Evolutionary conservation across 2,329 filamentous ascomycete species (phyloP), one percentile per base, ranked within the genome.

Genomic region (Colletotrichum caudatum): DNA sequence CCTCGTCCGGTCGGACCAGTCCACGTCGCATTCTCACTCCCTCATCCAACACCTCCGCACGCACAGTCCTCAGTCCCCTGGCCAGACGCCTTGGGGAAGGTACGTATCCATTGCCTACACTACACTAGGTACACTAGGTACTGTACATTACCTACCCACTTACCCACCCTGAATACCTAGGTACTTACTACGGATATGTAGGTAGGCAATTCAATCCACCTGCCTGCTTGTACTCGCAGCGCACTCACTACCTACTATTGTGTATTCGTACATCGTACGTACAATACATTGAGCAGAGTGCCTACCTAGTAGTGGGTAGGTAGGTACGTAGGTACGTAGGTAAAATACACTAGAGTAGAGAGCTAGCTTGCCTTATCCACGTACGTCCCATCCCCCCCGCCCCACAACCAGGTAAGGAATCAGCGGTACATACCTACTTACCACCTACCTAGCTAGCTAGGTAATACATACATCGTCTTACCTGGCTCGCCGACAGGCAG

Each of bases 311-410:
- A 18, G 5, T 18, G 2, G 5, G 14, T 7, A 41, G 14, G 14
- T 41, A 18, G 5, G 2, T 41, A 41, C 16, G 14, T 41, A 41
- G 39, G 14, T 41, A 18, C 16, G 14, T 41, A 41, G 39, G 14
- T 41, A 18, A 6, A 16, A 5, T 18, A 29, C 29, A 29, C 29
- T 29, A 11, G 20, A 39, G 20, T n/a, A n/a, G 44, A 11, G 18
- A 33, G 26, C 23, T 51, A 37, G 60, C 46, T 26, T 29, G 5
- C 35, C 33, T 39, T 41, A 64, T 64, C 61, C 61, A 51, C 44
- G 35, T 60, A 37, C 23, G 14, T 39, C 9, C 37, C 64, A n/a
- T 2, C 44, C 44, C 44, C n/a, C n/a, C n/a, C n/a, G n/a, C n/a
- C n/a, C n/a, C n/a, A n/a, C 46, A 39, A 35, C 26, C 39, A 14